Evolutionary conservation across 129 eudicot genomes (phyloP).

Genomic region (Deinandra increscens): DNA sequence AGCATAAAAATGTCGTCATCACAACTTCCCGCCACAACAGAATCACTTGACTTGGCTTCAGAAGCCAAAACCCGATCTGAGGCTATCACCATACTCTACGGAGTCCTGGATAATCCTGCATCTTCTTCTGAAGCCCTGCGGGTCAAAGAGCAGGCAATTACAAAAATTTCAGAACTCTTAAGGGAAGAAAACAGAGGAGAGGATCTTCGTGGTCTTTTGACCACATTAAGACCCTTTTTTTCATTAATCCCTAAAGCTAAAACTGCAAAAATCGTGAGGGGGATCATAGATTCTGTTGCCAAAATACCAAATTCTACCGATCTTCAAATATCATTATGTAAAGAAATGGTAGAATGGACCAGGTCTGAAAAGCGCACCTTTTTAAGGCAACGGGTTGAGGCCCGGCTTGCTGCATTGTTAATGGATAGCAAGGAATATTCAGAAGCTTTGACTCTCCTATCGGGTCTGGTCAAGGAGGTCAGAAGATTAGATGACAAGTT

Average conservation of each 20-base stretch:
- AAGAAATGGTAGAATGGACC: slow-evolving; percentile 70
- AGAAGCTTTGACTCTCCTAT: slow-evolving; percentile 51
- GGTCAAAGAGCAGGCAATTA: slow-evolving; percentile 59
- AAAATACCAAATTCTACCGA: slow-evolving; percentile 55
- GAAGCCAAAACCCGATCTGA: slow-evolving; percentile 55
- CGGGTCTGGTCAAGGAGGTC: slow-evolving; percentile 50
- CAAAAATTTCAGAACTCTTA: slow-evolving; percentile 53
- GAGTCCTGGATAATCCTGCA: slow-evolving; percentile 55
- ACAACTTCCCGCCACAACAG: slow-evolving; percentile 49
- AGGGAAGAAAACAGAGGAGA: slow-evolving; percentile 52
- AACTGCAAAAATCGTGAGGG: slow-evolving; percentile 65
- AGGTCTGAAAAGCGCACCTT: slow-evolving; percentile 56
- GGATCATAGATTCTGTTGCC: slow-evolving; percentile 56
- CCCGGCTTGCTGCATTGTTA: slow-evolving; percentile 45
- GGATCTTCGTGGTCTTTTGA: slow-evolving; percentile 58
- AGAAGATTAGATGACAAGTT: slow-evolving; percentile 53
- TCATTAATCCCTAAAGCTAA: slow-evolving; percentile 55
- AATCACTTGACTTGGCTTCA: slow-evolving; percentile 48
- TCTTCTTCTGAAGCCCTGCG: slow-evolving; percentile 63
- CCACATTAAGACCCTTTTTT: slow-evolving; percentile 55
- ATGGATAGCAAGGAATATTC: slow-evolving; percentile 57
- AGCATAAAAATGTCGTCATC: slow-evolving; percentile 43
- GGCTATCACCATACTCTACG: slow-evolving; percentile 52
- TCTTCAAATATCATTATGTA: slow-evolving; percentile 61
- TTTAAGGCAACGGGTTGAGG: slow-evolving; percentile 52